Evolutionary conservation across 2,329 filamentous ascomycete genomes (phyloP).

Genomic region (Colletotrichum spaethianum): DNA sequence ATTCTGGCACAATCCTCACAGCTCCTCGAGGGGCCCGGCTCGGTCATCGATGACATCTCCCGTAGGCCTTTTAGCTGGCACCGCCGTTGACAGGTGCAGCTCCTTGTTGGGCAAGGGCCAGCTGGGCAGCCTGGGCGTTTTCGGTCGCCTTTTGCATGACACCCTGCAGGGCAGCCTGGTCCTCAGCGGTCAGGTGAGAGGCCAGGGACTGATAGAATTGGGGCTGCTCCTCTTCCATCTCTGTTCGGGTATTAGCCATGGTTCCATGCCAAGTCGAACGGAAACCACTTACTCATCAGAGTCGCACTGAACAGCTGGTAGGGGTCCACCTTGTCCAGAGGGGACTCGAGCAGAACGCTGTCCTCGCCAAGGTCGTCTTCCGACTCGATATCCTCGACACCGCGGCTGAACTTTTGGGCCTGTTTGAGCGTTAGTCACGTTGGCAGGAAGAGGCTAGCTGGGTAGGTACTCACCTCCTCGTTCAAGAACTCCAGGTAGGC

Average conservation of each 20-base stretch:
- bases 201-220: constrained; percentile 88
- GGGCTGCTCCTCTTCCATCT: constrained; percentile 90
- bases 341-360: constrained; percentile 91
- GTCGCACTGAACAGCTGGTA: constrained; percentile 90
- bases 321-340: constrained; percentile 94
- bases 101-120: constrained; percentile 47
- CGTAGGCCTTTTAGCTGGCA: constrained; percentile 41
- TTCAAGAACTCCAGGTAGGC: constrained; percentile 97
- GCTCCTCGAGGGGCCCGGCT: constrained; percentile 38
- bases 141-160: constrained; percentile 77
- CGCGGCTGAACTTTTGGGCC: constrained; percentile 86
- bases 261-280: not conserved
- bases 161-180: constrained; percentile 84
- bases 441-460: not conserved
- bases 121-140: constrained; percentile 54
- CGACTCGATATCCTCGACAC: constrained; percentile 75
- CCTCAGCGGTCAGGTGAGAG: constrained; percentile 82
- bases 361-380: constrained; percentile 95
- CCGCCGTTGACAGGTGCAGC: constrained; percentile 43
- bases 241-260: constrained; percentile 61
- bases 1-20: constrained; percentile 19
- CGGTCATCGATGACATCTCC: constrained; percentile 41
- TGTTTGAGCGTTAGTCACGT: constrained; percentile 53
- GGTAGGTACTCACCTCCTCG: constrained; percentile 75
- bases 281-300: constrained; percentile 78